Conservation (phyloP, 768 basidiomycete species). For the Naganishia randhawae region DNA sequence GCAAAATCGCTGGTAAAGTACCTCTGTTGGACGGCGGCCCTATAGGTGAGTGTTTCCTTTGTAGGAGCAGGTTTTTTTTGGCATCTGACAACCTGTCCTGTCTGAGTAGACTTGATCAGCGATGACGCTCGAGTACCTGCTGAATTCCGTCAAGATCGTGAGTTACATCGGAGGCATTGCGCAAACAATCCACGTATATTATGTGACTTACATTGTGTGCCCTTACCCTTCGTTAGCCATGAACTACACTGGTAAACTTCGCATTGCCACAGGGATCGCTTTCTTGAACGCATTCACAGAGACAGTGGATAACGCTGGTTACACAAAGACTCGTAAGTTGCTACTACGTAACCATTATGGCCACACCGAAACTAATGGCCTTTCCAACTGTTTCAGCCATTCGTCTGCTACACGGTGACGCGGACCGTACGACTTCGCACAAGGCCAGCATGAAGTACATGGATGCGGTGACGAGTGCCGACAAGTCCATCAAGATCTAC, state of each 20-base stretch:
- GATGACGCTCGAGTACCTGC: conserved; percentile 18
- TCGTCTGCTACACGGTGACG: conserved; percentile 7
- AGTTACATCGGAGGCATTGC: conserved; percentile 11
- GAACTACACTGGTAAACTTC: conserved; percentile 21
- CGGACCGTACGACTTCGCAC: conserved; percentile 1
- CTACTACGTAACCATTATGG: not conserved
- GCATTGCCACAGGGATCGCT: conserved; percentile 9
- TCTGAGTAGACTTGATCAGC: not conserved
- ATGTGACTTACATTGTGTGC: not conserved
- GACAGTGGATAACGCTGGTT: not conserved
- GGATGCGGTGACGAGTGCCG: conserved; percentile 1
- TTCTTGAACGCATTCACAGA: conserved; percentile 19
- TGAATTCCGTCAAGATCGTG: conserved; percentile 13
- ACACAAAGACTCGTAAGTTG: conserved; percentile 6
- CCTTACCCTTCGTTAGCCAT: not conserved
- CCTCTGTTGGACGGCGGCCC: not conserved
- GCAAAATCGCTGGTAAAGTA: not conserved
- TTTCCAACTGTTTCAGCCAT: not conserved
- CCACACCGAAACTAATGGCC: not conserved
- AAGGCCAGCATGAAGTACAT: conserved; percentile 1
- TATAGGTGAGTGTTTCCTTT: not conserved
- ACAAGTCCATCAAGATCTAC: conserved; percentile 24
- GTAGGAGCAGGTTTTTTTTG: not conserved
- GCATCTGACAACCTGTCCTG: not conserved
- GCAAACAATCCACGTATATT: not conserved